phyloP scores from a whole-genome alignment of 306 rosid genomes.

The Quercus robur region DNA sequence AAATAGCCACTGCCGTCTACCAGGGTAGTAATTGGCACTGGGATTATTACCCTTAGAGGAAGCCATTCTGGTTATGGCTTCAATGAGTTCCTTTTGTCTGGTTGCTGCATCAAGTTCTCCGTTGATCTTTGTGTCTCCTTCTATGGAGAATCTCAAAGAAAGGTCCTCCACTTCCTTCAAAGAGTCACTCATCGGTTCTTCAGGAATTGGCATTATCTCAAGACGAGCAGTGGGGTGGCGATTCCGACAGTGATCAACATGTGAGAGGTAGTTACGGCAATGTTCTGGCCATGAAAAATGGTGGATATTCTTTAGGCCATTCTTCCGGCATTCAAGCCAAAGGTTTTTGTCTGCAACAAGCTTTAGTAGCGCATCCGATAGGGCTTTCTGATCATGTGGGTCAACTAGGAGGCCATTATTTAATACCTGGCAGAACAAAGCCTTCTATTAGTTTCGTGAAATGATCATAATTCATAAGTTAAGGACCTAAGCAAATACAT shows the following conservation, averaged over 20 bases:
- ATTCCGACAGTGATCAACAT: conserved; percentile 57
- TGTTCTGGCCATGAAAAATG: conserved; percentile 85
- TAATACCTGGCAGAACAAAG: conserved; percentile 42
- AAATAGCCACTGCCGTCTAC: conserved; percentile 63
- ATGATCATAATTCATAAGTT: neutral
- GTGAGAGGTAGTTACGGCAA: conserved; percentile 79
- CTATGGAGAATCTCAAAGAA: conserved; percentile 70
- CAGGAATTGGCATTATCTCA: conserved; percentile 55
- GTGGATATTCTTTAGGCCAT: conserved; percentile 76
- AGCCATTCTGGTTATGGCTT: conserved; percentile 52
- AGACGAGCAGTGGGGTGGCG: conserved; percentile 56
- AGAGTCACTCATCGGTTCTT: conserved; percentile 80
- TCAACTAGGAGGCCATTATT: conserved; percentile 75
- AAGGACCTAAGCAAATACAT: neutral
- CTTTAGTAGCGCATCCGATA: conserved; percentile 76
- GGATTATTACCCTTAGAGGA: conserved; percentile 38
- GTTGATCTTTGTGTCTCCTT: conserved; percentile 50
- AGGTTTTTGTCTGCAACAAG: conserved; percentile 74
- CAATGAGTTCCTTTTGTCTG: conserved; percentile 71
- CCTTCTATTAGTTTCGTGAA: neutral
- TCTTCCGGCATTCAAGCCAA: conserved; percentile 74
- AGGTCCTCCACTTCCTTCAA: conserved; percentile 69
- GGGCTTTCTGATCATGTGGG: conserved; percentile 78
- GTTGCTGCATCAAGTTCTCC: conserved; percentile 50
- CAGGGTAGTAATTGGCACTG: conserved; percentile 48